phyloP scores from a whole-genome alignment of 169 alveolate genomes.

The Eimeria praecox region DNA sequence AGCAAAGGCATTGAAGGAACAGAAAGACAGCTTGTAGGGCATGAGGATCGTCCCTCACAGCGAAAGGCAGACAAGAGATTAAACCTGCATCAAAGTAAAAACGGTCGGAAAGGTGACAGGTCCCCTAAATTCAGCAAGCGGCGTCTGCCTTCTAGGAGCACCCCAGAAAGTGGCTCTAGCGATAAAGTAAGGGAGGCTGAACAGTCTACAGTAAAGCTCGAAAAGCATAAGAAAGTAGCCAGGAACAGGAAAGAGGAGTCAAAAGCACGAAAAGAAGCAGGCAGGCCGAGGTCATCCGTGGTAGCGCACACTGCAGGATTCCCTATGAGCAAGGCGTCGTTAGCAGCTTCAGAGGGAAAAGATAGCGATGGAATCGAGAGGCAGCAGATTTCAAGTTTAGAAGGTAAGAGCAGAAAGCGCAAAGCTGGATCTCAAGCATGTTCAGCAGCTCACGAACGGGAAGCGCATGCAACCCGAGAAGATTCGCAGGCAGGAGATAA shows the following conservation, averaged over 20 bases:
- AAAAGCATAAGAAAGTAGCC: background rate
- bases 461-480: background rate
- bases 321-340: no score
- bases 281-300: background rate
- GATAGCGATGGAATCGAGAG: no score
- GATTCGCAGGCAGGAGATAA: background rate
- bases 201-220: background rate
- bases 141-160: background rate
- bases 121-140: background rate
- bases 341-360: background rate
- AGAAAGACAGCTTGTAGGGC: background rate
- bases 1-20: background rate
- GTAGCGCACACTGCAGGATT: background rate
- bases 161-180: background rate
- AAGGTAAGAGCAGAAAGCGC: background rate
- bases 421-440: background rate
- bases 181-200: background rate
- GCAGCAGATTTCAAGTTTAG: background rate
- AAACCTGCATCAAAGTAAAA: background rate
- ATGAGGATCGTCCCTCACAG: background rate
- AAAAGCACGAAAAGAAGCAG: background rate
- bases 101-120: background rate
- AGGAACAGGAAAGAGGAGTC: background rate
- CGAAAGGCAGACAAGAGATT: background rate
- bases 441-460: background rate